Evolutionary conservation across 1,284 basidiomycete genomes (phyloP).

Genomic region (Irpex sp.): DNA sequence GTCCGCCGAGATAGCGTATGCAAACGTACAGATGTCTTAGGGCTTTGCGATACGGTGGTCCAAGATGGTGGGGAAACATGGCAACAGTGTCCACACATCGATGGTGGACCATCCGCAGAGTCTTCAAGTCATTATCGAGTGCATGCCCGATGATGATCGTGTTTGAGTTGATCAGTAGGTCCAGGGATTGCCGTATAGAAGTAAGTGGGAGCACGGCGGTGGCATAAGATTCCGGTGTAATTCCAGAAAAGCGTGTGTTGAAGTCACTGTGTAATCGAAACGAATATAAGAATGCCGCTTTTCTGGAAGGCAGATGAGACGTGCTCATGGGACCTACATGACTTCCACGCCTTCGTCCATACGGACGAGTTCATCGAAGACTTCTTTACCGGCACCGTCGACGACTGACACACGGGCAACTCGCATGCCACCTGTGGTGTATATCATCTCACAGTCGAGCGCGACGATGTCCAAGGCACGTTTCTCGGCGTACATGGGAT

Average conservation of each 20-base stretch:
- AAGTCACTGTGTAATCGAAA: conserved; percentile 57
- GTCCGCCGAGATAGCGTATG: conserved; percentile 1
- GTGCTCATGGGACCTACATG: conserved; percentile 50
- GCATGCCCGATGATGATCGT: conserved; percentile 86
- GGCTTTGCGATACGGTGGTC: conserved; percentile 75
- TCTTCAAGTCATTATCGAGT: conserved; percentile 88
- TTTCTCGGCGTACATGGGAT: conserved; percentile 22
- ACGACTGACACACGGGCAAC: conserved; percentile 87
- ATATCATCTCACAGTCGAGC: conserved; percentile 92
- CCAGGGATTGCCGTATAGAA: conserved; percentile 63
- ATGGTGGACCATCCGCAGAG: conserved; percentile 80
- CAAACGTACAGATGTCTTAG: conserved; percentile 71
- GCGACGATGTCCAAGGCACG: conserved; percentile 71
- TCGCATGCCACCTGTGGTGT: conserved; percentile 84
- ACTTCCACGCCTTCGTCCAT: conserved; percentile 77
- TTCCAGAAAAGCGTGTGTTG: conserved; percentile 89
- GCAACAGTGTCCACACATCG: conserved; percentile 81
- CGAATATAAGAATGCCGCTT: conserved; percentile 3
- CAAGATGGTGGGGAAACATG: conserved; percentile 79
- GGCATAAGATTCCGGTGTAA: conserved; percentile 58
- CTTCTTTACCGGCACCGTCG: conserved; percentile 63
- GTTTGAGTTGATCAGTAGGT: conserved; percentile 66
- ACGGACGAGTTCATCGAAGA: conserved; percentile 81
- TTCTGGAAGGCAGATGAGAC: neutral
- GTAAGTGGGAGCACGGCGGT: conserved; percentile 59